Base-by-base conservation (phyloP, 2,329 filamentous ascomycete genomes). In the Tolypocladium pustulatum region DNA sequence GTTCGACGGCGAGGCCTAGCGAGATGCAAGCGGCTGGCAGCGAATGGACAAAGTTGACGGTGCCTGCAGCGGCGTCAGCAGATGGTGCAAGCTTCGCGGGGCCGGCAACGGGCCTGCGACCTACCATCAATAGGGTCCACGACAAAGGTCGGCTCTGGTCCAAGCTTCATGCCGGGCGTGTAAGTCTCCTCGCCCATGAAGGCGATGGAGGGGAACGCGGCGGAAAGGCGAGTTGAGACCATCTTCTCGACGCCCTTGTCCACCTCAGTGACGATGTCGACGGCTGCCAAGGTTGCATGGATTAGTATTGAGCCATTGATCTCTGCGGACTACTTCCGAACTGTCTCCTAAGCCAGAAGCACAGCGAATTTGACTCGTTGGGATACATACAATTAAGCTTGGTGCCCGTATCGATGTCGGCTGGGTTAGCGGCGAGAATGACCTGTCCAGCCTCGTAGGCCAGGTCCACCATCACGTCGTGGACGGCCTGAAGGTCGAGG, bases 121-220 rank as follows among this genome's bases (percentile, higher is more conserved):
- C 17, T 60, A 67, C 88, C 89, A 73, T 93, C 89, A 65, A 93
- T 91, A 52, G 89, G 89, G 70, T 93, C 89, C 64, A 89, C 86
- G 67, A 92, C 82, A 73, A 92, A 92, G 51, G 89, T 93, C 1
- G 89, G 89, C 20, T 80, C 80, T 36, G 78, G 71, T 0, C 84
- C 87, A 54, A 93, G 76, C 51, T 72, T 75, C 61, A 78, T 76
- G 65, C 88, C 88, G 1, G 87, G 81, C 62, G 84, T 78, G 75
- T 90, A 88, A 34, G 88, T 91, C 73, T 93, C 89, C 69, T 90
- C 88, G 68, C 88, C 88, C 71, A 91, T 84, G 71, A 90, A 90
- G 63, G 78, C 71, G 67, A 81, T 82, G 61, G 69, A 63, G 1
- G 85, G 85, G 69, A 84, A 87, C 22, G 75, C 71, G 20, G 72